phyloP scores from a whole-genome alignment of 805 yeast species.

The Yarrowia phangngaensis region DNA sequence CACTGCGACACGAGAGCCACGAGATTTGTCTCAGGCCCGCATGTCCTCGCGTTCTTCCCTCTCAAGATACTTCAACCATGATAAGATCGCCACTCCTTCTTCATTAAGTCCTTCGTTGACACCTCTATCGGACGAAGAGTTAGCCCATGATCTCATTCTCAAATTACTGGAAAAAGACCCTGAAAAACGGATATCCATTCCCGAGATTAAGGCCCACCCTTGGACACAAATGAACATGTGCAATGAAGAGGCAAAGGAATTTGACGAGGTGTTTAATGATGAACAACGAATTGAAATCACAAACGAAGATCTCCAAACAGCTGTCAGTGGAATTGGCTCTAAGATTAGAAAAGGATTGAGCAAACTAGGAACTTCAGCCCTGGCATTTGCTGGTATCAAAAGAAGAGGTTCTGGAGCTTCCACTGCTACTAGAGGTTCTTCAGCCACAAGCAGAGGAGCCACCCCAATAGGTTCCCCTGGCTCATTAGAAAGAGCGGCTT shows the following conservation, averaged over 20 bases:
- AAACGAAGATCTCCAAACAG: slow-evolving; percentile 65
- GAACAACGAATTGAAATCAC: slow-evolving; percentile 54
- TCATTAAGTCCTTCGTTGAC: not conserved
- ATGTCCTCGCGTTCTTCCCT: slow-evolving; percentile 15
- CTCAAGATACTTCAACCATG: slow-evolving; percentile 10
- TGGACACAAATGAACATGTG: slow-evolving; percentile 42
- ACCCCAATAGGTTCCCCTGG: slow-evolving; percentile 21
- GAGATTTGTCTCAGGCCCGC: slow-evolving; percentile 7
- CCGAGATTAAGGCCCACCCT: slow-evolving; percentile 71
- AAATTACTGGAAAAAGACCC: slow-evolving; percentile 71
- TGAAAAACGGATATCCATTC: slow-evolving; percentile 58
- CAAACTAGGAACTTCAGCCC: slow-evolving; percentile 37
- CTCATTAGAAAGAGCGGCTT: slow-evolving; percentile 5
- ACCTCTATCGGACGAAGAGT: slow-evolving; percentile 32
- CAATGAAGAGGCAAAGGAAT: slow-evolving; percentile 40
- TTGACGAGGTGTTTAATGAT: slow-evolving; percentile 39
- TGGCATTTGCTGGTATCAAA: slow-evolving; percentile 36
- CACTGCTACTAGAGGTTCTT: not conserved
- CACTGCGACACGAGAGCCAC: slow-evolving; percentile 10
- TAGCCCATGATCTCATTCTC: slow-evolving; percentile 52
- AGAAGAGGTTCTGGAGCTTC: slow-evolving; percentile 27
- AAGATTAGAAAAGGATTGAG: slow-evolving; percentile 53
- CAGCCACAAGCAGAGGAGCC: slow-evolving; percentile 16
- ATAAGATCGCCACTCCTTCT: not conserved
- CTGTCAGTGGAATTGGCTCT: slow-evolving; percentile 77